phyloP scores from a whole-genome alignment of 306 rosid species.

The Quercus cerris region DNA sequence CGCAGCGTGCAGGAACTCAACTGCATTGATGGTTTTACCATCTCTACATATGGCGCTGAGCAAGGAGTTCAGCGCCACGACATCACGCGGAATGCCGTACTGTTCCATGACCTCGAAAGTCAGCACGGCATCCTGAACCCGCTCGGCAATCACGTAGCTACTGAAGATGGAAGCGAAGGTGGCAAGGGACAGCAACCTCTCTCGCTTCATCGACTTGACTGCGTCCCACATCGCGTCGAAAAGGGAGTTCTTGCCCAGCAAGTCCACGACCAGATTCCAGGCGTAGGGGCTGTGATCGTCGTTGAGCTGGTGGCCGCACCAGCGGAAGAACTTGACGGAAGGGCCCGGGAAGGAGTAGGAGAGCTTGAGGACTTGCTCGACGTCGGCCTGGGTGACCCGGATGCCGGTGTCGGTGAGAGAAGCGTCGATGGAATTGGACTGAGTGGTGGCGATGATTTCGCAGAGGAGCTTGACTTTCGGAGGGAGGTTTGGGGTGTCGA shows the following conservation, averaged over 20 bases:
- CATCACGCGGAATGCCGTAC: conserved; percentile 46
- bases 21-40: conserved; percentile 39
- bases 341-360: conserved; percentile 58
- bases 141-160: conserved; percentile 45
- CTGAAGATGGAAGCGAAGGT: conserved; percentile 65
- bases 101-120: conserved; percentile 53
- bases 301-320: conserved; percentile 54
- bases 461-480: conserved; percentile 38
- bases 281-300: conserved; percentile 62
- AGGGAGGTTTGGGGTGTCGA: conserved; percentile 33
- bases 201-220: conserved; percentile 45
- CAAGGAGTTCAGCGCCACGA: conserved; percentile 51
- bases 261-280: conserved; percentile 64
- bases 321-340: conserved; percentile 64
- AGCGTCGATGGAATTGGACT: conserved; percentile 34
- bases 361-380: conserved; percentile 55
- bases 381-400: conserved; percentile 39
- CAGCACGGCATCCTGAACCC: conserved; percentile 37
- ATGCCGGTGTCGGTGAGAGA: conserved; percentile 30
- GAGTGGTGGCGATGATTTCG: conserved; percentile 44
- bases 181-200: conserved; percentile 43
- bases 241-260: conserved; percentile 50
- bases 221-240: conserved; percentile 79
- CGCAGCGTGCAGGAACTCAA: conserved; percentile 42
- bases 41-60: conserved; percentile 66